phyloP scores from a whole-genome alignment of 1,139 yeast species.

The Diutina pseudorugosa region DNA sequence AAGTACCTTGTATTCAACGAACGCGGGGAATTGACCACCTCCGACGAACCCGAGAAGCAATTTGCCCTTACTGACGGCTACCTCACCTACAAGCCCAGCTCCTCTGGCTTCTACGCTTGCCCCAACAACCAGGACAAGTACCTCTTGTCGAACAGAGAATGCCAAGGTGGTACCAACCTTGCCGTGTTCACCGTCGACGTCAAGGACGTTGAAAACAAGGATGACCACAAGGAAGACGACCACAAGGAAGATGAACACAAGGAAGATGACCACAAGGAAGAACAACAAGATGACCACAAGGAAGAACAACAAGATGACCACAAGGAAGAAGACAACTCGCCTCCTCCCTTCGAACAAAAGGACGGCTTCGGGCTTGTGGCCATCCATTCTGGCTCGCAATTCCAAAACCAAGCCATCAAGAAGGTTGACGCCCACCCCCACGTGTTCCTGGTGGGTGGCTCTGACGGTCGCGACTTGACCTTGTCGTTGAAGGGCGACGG shows the following conservation, averaged over 20 bases:
- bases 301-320: background rate
- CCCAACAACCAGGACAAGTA: background rate
- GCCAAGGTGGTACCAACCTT: background rate
- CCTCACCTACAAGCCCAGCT: background rate
- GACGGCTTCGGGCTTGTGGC: constrained; percentile 1
- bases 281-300: too few species aligned
- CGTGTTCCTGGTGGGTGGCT: constrained; percentile 3
- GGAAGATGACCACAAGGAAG: background rate
- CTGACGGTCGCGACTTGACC: background rate
- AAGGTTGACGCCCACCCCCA: constrained; percentile 1
- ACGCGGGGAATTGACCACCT: background rate
- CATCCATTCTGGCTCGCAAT: background rate
- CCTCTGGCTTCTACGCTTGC: background rate
- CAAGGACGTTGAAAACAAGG: background rate
- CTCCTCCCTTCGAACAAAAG: background rate
- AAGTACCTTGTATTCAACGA: background rate
- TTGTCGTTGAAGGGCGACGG: background rate
- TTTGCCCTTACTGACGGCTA: background rate
- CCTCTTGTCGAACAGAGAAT: background rate
- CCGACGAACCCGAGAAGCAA: background rate
- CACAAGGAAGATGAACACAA: background rate
- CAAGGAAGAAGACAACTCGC: background rate
- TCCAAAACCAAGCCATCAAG: constrained; percentile 1
- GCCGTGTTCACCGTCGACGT: background rate
- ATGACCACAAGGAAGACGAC: background rate